Conservation (phyloP, 2,329 filamentous ascomycete genomes). For the Sporothrix mexicana region DNA sequence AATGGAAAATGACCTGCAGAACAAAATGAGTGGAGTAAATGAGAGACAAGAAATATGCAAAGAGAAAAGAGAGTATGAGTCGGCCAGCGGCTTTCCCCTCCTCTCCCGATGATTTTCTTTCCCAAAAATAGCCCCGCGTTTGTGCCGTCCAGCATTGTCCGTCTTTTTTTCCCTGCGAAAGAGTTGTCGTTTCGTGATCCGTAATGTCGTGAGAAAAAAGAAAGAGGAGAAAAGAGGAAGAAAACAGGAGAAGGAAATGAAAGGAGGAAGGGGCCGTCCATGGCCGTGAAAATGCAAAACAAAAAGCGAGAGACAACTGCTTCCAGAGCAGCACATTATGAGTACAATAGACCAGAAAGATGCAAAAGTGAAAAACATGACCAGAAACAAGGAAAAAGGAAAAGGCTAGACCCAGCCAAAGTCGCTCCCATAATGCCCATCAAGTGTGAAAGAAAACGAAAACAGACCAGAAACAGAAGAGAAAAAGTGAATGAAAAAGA, state of each 20-base stretch:
- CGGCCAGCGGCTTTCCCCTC: slow-evolving; percentile 29
- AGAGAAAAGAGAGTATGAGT: slow-evolving; percentile 25
- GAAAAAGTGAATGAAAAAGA: neutral
- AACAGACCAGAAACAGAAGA: neutral
- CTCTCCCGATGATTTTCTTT: slow-evolving; percentile 1
- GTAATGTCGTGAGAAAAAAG: slow-evolving; percentile 31
- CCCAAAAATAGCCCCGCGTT: slow-evolving; percentile 16
- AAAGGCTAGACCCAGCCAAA: slow-evolving; percentile 21
- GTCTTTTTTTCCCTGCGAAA: slow-evolving; percentile 5
- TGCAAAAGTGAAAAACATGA: neutral
- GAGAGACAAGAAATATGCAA: neutral
- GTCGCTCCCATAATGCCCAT: slow-evolving; percentile 23
- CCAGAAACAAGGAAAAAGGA: neutral
- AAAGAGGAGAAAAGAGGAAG: slow-evolving; percentile 25
- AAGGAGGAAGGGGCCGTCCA: slow-evolving; percentile 28
- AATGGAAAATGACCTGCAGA: slow-evolving; percentile 20
- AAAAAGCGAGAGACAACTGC: slow-evolving; percentile 27
- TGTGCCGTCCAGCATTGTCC: slow-evolving; percentile 21
- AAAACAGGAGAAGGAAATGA: slow-evolving; percentile 27
- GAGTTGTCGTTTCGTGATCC: slow-evolving; percentile 16
- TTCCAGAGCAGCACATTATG: slow-evolving; percentile 37
- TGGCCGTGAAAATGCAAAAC: slow-evolving; percentile 25
- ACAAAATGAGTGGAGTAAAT: slow-evolving; percentile 18
- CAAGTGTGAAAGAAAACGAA: slow-evolving; percentile 8
- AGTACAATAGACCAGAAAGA: slow-evolving; percentile 4